These are phyloP conservation scores for Pseudozyma sp. DNA, from an alignment of 1,284 basidiomycete species.

Conservation along the genomic window DNA sequence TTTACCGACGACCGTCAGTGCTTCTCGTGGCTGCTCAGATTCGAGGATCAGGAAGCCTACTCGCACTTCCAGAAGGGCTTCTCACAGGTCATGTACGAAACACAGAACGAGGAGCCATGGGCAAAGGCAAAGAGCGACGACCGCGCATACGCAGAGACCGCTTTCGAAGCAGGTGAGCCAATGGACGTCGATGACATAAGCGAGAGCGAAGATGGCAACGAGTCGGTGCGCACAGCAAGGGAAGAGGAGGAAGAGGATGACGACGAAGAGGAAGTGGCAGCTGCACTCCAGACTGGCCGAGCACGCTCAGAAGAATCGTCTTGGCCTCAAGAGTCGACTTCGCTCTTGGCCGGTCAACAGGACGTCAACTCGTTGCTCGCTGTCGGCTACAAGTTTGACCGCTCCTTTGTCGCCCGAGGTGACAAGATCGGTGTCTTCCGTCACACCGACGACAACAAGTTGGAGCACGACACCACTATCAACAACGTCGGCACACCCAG, in stretches of 20 bases:
- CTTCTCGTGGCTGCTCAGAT: slow-evolving; percentile 86
- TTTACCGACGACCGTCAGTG: slow-evolving; percentile 73
- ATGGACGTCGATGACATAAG: slow-evolving; percentile 73
- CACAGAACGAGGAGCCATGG: slow-evolving; percentile 80
- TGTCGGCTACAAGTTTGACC: slow-evolving; percentile 94
- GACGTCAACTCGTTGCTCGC: slow-evolving; percentile 84
- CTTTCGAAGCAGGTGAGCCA: slow-evolving; percentile 79
- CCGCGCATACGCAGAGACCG: slow-evolving; percentile 74
- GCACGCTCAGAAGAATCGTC: slow-evolving; percentile 18
- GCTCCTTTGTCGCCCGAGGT: slow-evolving; percentile 94
- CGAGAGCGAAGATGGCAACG: slow-evolving; percentile 52
- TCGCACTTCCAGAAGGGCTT: slow-evolving; percentile 77
- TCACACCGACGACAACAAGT: slow-evolving; percentile 79
- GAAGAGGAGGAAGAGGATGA: slow-evolving; percentile 71
- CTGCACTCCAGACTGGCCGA: slow-evolving; percentile 51
- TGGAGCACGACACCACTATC: slow-evolving; percentile 90
- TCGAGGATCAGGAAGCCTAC: slow-evolving; percentile 75
- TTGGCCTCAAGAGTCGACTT: slow-evolving; percentile 43
- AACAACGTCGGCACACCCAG: slow-evolving; percentile 83
- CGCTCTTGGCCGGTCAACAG: slow-evolving; percentile 35
- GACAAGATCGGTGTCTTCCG: slow-evolving; percentile 98
- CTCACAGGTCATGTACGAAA: slow-evolving; percentile 83
- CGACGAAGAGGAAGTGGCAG: slow-evolving; percentile 75
- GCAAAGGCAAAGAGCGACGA: slow-evolving; percentile 76
- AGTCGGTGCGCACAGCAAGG: slow-evolving; percentile 39